Base-by-base conservation (phyloP, 768 basidiomycete genomes). In the Leucogyrophana mollusca region DNA sequence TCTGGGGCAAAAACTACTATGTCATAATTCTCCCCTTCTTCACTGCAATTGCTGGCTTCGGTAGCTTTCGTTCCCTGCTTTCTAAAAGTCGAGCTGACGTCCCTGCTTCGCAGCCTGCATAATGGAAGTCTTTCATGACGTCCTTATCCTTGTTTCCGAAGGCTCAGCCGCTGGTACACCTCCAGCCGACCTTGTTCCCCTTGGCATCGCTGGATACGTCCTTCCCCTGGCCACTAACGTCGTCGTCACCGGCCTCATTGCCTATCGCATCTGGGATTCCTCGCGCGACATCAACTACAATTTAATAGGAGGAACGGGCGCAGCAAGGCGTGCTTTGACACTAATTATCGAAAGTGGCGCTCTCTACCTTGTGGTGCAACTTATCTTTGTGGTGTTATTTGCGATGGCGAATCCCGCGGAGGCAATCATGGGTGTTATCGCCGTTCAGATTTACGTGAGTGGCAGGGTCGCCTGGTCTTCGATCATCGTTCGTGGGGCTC, bases 221-320 rank as follows among this genome's bases (percentile, higher is more conserved):
- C 64, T 76, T 27, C 70, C 74, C 3, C 63, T 76, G 27, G 63
- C 61, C 42, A 67, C 71, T 5, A 77, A 76, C 46, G 41, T 70
- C 53, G 44, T 75, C 20, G 62, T 74, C 25, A 75, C 73, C 5
- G 37, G 43, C 10, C 66, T 77, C 56, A 75, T 75, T 37, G 65
- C 66, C 16, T 58, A 43, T 30, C 71, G 69, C 24, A 69, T 77
- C 22, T 73, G 67, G 69, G 45, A 51, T 32, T 48, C 53, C 34
- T 59, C 57, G 5, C 55, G 55, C 34, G 1, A 43, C 10, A 37
- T 47, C n/a, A 40, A 51, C 18, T 40, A 56, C 6, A 45, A 42
- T 2, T 2, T 56, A 13, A 40, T 53, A 9, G 33, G 58, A 43
- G 46, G 45, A 9, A 46, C 46, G 16, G 51, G 56, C 9, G 52